Evolutionary conservation across 345 rosid genomes (phyloP).

Genomic region (Camelina hispida): DNA sequence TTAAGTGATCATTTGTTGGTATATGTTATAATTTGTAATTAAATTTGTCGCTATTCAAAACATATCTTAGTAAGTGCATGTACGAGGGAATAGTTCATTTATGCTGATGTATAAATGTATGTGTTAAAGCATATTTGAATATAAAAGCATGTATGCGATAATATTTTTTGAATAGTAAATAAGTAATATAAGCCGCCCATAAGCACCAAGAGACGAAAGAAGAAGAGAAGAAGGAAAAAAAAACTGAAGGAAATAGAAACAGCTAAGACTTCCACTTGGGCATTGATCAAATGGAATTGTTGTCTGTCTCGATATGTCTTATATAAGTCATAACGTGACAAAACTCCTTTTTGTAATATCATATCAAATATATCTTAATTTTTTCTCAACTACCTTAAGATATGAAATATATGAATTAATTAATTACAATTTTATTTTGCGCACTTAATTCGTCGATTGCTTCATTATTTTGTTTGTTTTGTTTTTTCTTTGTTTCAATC

Average conservation of each 20-base stretch:
- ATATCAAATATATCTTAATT: conserved; percentile 28
- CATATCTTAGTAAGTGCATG: conserved; percentile 13
- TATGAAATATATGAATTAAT: conserved; percentile 14
- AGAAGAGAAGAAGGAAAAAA: not conserved
- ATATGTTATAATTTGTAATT: not conserved
- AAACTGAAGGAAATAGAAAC: conserved; percentile 31
- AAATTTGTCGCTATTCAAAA: conserved; percentile 7
- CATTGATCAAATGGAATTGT: conserved; percentile 36
- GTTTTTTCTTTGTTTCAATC: conserved; percentile 35
- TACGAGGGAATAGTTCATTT: conserved; percentile 19
- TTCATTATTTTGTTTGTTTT: conserved; percentile 36
- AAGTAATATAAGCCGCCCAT: conserved; percentile 45
- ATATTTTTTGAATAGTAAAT: conserved; percentile 23
- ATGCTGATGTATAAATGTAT: conserved; percentile 1
- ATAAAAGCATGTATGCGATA: not conserved
- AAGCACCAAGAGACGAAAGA: conserved; percentile 28
- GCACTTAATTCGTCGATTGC: conserved; percentile 46
- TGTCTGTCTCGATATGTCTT: conserved; percentile 48
- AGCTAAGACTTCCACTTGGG: conserved; percentile 47
- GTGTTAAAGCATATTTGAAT: not conserved
- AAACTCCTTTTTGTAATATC: conserved; percentile 33
- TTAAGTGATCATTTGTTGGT: conserved; percentile 1
- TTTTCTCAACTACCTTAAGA: conserved; percentile 34
- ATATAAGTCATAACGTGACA: conserved; percentile 42
- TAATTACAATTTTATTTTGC: conserved; percentile 10